These are phyloP conservation scores for Mycosphaerella sp. DNA, from an alignment of 2,329 filamentous ascomycete genomes.

Conservation along the genomic window DNA sequence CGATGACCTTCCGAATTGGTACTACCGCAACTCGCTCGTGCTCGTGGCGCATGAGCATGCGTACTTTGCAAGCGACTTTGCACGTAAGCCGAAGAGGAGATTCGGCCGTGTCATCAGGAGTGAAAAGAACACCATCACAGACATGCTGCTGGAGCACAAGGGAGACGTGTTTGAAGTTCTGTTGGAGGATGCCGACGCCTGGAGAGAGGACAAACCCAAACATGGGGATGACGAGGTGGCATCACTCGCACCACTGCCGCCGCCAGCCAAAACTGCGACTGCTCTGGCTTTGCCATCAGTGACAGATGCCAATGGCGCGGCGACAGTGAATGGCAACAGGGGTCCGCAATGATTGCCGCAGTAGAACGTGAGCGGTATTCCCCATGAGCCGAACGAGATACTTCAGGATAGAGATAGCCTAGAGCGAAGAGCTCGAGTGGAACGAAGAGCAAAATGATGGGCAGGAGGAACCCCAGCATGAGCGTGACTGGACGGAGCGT, in stretches of 20 bases:
- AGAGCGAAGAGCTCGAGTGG: neutral
- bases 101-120: constrained; percentile 51
- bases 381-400: neutral
- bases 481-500: neutral
- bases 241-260: neutral
- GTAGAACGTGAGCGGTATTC: neutral
- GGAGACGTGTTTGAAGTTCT: constrained; percentile 46
- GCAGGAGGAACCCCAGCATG: neutral
- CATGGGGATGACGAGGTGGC: constrained; percentile 3
- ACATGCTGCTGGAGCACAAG: constrained; percentile 52
- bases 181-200: constrained; percentile 37
- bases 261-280: neutral
- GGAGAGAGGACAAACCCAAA: constrained; percentile 14
- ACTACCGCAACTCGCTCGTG: constrained; percentile 70
- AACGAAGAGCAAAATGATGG: neutral
- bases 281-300: neutral
- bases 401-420: neutral
- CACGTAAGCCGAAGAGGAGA: constrained; percentile 49
- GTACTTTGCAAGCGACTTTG: constrained; percentile 62
- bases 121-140: constrained; percentile 42
- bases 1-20: constrained; percentile 77
- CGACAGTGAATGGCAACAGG: neutral
- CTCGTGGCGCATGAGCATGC: constrained; percentile 70
- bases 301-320: neutral
- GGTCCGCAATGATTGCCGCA: constrained; percentile 4